phyloP scores from a whole-genome alignment of 176 grass and related monocot genomes.

The Rhynchospora breviuscula region DNA sequence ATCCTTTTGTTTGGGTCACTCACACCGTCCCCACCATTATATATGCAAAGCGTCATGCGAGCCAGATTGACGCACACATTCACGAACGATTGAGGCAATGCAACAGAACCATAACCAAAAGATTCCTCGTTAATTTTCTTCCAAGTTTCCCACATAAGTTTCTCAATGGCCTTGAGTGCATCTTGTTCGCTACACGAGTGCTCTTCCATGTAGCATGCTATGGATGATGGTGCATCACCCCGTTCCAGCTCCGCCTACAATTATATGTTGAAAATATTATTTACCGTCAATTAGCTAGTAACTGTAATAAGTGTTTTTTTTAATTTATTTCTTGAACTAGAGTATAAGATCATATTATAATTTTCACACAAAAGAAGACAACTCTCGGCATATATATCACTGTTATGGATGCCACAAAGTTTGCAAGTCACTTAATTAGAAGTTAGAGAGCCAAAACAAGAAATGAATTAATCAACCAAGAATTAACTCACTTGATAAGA shows the following conservation, averaged over 20 bases:
- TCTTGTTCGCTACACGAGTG: not conserved
- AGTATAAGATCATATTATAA: not conserved
- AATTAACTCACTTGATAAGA: conserved; percentile 17
- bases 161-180: not conserved
- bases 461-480: too few species aligned
- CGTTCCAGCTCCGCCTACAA: not conserved
- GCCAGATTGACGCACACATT: not conserved
- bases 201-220: not conserved
- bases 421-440: not conserved
- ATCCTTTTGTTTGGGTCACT: not conserved
- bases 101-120: not conserved
- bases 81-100: not conserved
- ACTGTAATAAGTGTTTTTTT: not conserved
- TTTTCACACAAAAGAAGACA: not conserved
- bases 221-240: conserved; percentile 9
- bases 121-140: not conserved
- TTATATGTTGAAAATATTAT: not conserved
- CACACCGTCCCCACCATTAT: conserved; percentile 1
- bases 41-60: not conserved
- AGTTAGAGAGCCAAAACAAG: too few species aligned
- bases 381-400: not conserved
- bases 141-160: not conserved
- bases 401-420: not conserved
- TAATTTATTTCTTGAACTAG: not conserved
- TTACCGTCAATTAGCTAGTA: not conserved